Evolutionary conservation across 768 basidiomycete species (phyloP), one percentile per base, ranked within the genome.

Genomic region (Phylloporus arenicola): DNA sequence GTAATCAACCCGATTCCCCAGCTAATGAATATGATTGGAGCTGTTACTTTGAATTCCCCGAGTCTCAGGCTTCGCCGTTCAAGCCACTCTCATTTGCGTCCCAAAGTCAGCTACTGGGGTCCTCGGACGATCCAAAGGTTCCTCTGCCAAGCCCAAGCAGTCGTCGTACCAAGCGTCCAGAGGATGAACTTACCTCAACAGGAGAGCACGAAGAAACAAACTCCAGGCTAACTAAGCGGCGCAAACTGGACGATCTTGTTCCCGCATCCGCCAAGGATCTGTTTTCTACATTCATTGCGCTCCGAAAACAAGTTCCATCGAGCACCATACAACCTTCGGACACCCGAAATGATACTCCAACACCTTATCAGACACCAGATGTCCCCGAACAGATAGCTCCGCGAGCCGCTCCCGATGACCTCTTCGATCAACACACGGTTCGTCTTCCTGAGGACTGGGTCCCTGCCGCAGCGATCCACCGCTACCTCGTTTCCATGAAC

Each of bases 401-500:
- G 42, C 63, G 55, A 14, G 58, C 30, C 41, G 56, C 70, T 17
- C 78, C 80, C 10, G 57, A 64, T 31, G 74, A 75, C 30, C 53
- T 82, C 14, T 67, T 70, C 44, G 65, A 72, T 55, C 52, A 59
- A 33, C 70, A 72, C 51, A 83, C 82, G 14, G 61, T 83, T 25
- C 61, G 61, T 34, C 62, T 78, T 37, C 75, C 77, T 7, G 53
- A 64, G 6, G 44, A 56, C 13, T 59, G 68, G 64, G 43, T 46
- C 12, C 51, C 56, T 30, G 72, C 76, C n/a, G 45, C 52, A 12
- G 62, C 60, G 17, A 40, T 60, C 16, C 86, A 89, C 62, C 76
- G 74, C 24, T 91, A 90, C 59, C 71, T 91, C 67, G 80, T 79
- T 14, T 89, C 86, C 25, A 62, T 89, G 53, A 72, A 80, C 25